Evolutionary conservation across 2,329 filamentous ascomycete genomes (phyloP).

Genomic region (Paecilomyces niveus): DNA sequence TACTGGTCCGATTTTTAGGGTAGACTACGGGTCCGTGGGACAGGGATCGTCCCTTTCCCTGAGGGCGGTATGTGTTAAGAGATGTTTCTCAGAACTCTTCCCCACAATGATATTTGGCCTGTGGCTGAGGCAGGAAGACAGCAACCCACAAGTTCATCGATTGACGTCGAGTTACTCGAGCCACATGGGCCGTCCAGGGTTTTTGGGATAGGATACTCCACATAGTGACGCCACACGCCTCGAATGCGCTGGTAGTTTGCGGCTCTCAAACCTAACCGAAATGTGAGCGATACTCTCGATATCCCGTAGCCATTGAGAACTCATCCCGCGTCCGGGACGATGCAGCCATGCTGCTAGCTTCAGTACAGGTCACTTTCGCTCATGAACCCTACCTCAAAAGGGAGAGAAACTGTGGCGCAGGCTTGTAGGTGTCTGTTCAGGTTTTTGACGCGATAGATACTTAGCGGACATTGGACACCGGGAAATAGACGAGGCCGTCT

Average conservation of each 20-base stretch:
- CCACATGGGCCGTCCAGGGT: not conserved
- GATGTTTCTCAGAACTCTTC: not conserved
- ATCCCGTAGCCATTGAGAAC: not conserved
- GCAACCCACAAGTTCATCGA: not conserved
- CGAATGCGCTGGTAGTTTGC: not conserved
- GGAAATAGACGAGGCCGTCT: not conserved
- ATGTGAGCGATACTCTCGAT: not conserved
- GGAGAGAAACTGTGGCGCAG: not conserved
- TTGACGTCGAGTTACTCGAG: not conserved
- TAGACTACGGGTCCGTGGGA: not conserved
- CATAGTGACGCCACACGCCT: not conserved
- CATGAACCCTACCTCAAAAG: not conserved
- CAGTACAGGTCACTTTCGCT: not conserved
- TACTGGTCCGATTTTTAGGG: not conserved
- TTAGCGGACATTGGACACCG: not conserved
- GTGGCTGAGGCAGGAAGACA: not conserved
- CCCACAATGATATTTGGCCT: not conserved
- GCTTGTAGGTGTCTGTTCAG: not conserved
- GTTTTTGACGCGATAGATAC: not conserved
- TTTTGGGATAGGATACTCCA: not conserved
- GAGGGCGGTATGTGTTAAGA: not conserved
- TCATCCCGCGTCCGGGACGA: not conserved
- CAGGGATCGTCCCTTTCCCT: not conserved
- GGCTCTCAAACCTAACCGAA: not conserved
- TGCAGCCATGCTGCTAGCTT: not conserved